Evolutionary conservation across 2,329 filamentous ascomycete species (phyloP), one percentile per base, ranked within the genome.

Genomic region (Cordyceps fumosorosea): DNA sequence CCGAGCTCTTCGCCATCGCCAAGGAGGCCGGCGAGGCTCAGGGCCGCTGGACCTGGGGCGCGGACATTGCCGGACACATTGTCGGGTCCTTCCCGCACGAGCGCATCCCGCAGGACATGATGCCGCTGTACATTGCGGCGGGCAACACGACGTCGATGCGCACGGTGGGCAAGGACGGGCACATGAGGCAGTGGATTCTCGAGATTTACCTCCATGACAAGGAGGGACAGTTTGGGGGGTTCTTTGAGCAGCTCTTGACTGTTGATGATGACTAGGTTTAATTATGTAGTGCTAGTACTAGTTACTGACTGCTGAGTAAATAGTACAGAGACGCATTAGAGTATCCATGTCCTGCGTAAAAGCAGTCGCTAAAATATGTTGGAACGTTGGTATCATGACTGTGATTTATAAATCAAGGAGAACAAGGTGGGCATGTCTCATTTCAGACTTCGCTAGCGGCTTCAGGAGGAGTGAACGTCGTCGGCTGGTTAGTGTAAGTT

Each of bases 31-130:
- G 76, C 0, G 65, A 69, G 60, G 59, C 73, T 26, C 71, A 70
- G 3, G 80, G 79, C 0, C 29, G 29, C 10, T 82, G 73, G 69
- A 70, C 75, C 26, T 81, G 77, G 62, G 79, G 78, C 1, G 77
- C 75, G 0, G 63, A 70, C 47, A 72, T 78, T 55, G 77, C 80
- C 0, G 80, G 80, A 0, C 80, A 82, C 71, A 68, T 82, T 8
- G 76, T 82, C 24, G 80, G 79, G 1, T 71, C 71, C n/a, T 81
- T 81, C 57, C 80, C 79, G 5, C 79, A 82, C 65, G 79, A 81
- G 67, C 73, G 79, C 0, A 81, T 81, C 62, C 78, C 79, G 1
- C 73, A 75, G n/a, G 77, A 81, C 65, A 77, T 74, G 69, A 74
- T 71, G 24, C 67, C 68, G 2, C 67, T 80, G 26, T 81, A 81